phyloP scores from a whole-genome alignment of 163 green algal species.

The Chlorella variabilis region DNA sequence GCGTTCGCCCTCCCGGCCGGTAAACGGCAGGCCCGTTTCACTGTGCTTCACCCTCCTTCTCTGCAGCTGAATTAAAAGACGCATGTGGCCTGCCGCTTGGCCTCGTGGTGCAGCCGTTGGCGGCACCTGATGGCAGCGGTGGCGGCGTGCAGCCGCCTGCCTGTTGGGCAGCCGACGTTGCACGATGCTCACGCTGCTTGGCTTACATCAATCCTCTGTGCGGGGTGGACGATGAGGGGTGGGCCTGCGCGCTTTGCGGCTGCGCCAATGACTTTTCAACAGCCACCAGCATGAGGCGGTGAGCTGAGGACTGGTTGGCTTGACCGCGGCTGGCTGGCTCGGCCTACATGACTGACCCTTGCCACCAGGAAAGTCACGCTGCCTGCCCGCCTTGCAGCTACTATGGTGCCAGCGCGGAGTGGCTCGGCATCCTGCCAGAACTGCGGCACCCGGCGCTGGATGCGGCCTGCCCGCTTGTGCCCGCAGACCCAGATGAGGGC shows the following conservation, averaged over 20 bases:
- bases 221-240: conserved; percentile 63
- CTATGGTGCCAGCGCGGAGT: background rate
- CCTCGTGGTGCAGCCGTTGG: conserved; percentile 77
- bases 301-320: background rate
- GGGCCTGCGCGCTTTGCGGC: conserved; percentile 74
- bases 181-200: conserved; percentile 79
- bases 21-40: no score
- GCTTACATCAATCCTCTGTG: conserved; percentile 82
- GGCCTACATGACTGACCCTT: background rate
- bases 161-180: conserved; percentile 53
- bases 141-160: conserved; percentile 1
- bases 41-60: no score
- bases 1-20: no score
- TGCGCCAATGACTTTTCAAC: conserved; percentile 58
- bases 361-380: no score
- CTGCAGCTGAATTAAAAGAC: conserved; percentile 49
- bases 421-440: conserved; percentile 51
- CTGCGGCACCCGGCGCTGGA: conserved; percentile 55
- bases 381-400: conserved; percentile 8
- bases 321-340: background rate
- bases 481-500: conserved; percentile 23
- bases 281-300: conserved; percentile 26
- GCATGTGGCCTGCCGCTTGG: conserved; percentile 77
- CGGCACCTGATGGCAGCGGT: conserved; percentile 13
- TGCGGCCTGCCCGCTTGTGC: conserved; percentile 43